Base-by-base conservation (phyloP, 257 asterid genomes). In the Anisodus tanguticus region DNA sequence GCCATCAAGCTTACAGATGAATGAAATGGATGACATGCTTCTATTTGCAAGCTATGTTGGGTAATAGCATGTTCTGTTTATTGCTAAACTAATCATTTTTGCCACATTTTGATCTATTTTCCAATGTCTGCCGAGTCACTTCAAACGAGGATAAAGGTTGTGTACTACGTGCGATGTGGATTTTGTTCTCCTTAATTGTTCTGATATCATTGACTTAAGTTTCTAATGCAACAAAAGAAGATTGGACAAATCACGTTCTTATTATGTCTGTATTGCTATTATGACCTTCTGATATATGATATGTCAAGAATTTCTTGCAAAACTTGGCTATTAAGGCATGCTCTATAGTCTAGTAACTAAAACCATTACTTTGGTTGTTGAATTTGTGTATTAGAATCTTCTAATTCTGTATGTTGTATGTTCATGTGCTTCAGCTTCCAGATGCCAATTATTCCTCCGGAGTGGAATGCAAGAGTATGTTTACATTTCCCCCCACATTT, bases 31-130 rank as follows among this genome's bases (percentile, higher is more conserved):
- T 31, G 39, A 62, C 47, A 19, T 67, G 82, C 67, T 83, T 80
- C 86, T 90, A n/a, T 49, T 86, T 64, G 81, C 89, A 17, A 82
- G 88, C 87, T 83, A 74, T 81, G 72, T 83, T 11, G 71, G 91
- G 94, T 91, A 87, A 84, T 80, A 49, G 9, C 58, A 35, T 76
- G 15, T 19, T 22, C 39, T 53, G 37, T 62, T 80, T 41, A 63
- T 78, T 84, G 19, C 15, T 64, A n/a, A 62, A 17, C 39, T 64
- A 26, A 63, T 79, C 11, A 74, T 22, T 26, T 49, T 76, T 31
- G 6, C 10, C 45, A 8, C 63, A 76, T 13, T 76, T 76, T 51
- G 16, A 51, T 59, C 64, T 59, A 6, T 55, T 59, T 59, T 51
- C 26, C 22, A 76, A 51, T 12, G 47, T 53, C 53, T n/a, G 9